These are phyloP conservation scores for Phytomonas francai DNA, from an alignment of 208 protist species.

Conservation along the genomic window DNA sequence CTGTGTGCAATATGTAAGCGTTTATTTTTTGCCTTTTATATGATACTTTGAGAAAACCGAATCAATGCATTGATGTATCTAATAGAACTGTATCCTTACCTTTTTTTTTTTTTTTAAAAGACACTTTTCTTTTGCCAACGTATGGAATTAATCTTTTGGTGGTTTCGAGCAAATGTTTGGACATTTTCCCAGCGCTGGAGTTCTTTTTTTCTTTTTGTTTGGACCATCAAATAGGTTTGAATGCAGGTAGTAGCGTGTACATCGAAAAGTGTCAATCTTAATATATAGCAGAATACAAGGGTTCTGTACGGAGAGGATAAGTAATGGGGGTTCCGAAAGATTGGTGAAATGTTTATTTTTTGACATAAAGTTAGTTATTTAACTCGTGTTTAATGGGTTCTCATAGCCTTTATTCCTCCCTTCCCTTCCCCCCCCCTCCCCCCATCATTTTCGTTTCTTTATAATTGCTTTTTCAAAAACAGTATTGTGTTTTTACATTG, in stretches of 20 bases:
- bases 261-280: neutral
- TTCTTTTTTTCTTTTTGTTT: neutral
- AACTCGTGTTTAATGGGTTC: neutral
- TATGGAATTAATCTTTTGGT: neutral
- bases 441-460: neutral
- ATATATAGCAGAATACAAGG: neutral
- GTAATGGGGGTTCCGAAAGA: neutral
- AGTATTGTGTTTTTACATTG: neutral
- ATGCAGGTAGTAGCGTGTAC: neutral
- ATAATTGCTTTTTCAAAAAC: neutral
- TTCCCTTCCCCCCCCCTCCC: neutral
- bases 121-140: neutral
- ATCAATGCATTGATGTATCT: neutral
- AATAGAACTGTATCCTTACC: neutral
- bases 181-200: neutral
- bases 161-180: neutral
- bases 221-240: neutral
- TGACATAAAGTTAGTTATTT: neutral
- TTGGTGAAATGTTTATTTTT: neutral
- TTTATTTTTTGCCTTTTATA: neutral
- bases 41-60: slow-evolving; percentile 7
- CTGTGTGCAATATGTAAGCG: neutral
- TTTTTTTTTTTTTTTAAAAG: neutral
- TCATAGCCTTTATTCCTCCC: neutral
- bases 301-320: neutral